Conservation (phyloP, 2,329 filamentous ascomycete species). For the Venturiaceae sp. region DNA sequence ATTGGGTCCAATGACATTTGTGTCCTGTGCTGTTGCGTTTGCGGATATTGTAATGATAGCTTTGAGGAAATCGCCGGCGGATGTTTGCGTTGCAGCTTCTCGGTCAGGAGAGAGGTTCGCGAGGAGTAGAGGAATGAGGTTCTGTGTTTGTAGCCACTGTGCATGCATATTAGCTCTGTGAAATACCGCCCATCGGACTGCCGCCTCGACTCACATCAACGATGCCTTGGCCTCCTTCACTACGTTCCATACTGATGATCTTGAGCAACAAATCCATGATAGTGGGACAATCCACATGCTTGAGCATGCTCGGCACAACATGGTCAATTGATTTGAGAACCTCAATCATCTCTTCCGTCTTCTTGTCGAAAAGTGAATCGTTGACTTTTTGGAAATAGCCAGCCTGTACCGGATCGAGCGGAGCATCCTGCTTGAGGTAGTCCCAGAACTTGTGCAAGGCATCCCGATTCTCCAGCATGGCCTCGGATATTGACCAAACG, state of each 20-base stretch:
- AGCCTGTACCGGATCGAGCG: constrained; percentile 85
- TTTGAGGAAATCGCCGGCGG: constrained; percentile 94
- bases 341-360: constrained; percentile 93
- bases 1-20: constrained; percentile 97
- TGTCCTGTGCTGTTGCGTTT: constrained; percentile 95
- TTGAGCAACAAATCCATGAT: constrained; percentile 96
- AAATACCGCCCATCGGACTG: constrained; percentile 2
- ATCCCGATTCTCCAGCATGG: constrained; percentile 73
- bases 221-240: constrained; percentile 81
- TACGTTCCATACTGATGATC: constrained; percentile 92
- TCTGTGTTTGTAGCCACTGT: constrained; percentile 87
- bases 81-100: constrained; percentile 85
- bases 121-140: constrained; percentile 77
- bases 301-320: constrained; percentile 74
- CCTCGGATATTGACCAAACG: constrained; percentile 93
- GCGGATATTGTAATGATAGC: constrained; percentile 98
- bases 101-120: constrained; percentile 80
- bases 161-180: constrained; percentile 5
- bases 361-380: constrained; percentile 93
- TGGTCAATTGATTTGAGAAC: constrained; percentile 77
- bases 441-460: constrained; percentile 81
- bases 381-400: constrained; percentile 99
- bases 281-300: constrained; percentile 94
- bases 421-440: constrained; percentile 74
- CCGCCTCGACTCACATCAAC: constrained; percentile 62